Conservation (phyloP, 768 basidiomycete genomes). For the Termitomyces sp. region DNA sequence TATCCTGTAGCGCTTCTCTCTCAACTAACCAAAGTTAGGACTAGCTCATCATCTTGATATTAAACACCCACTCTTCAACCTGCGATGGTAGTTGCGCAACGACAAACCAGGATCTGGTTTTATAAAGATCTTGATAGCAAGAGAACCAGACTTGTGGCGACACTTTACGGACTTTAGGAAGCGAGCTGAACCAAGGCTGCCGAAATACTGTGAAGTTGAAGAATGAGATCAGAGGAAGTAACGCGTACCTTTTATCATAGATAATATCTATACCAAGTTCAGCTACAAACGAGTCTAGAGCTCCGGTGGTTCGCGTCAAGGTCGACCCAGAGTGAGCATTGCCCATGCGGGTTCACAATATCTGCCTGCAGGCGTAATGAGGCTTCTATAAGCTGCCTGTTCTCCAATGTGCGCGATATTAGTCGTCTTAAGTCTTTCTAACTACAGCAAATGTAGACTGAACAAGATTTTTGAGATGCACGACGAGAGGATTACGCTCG, state of each 20-base stretch:
- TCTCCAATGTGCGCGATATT: background rate
- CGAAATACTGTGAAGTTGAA: background rate
- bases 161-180: slow-evolving; percentile 82
- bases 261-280: slow-evolving; percentile 84
- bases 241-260: slow-evolving; percentile 83
- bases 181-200: slow-evolving; percentile 22
- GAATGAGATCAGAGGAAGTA: background rate
- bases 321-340: slow-evolving; percentile 71
- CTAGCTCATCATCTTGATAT: slow-evolving; percentile 1
- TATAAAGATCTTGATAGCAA: slow-evolving; percentile 93
- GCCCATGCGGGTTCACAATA: slow-evolving; percentile 47
- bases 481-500: background rate
- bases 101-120: slow-evolving; percentile 88
- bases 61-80: slow-evolving; percentile 63
- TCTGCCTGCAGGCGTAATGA: background rate
- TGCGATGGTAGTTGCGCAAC: slow-evolving; percentile 64
- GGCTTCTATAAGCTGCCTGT: background rate
- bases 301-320: slow-evolving; percentile 68
- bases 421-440: background rate
- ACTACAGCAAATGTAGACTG: background rate
- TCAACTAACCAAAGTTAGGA: slow-evolving; percentile 53
- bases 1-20: slow-evolving; percentile 76
- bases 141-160: slow-evolving; percentile 73
- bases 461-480: background rate
- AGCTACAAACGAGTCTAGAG: slow-evolving; percentile 85